A percentile compares a stretch with the other conserved stretches of the same genome.
Conservation (phyloP, 2,329 filamentous ascomycete genomes). For the Colletotrichum eremochloae region DNA sequence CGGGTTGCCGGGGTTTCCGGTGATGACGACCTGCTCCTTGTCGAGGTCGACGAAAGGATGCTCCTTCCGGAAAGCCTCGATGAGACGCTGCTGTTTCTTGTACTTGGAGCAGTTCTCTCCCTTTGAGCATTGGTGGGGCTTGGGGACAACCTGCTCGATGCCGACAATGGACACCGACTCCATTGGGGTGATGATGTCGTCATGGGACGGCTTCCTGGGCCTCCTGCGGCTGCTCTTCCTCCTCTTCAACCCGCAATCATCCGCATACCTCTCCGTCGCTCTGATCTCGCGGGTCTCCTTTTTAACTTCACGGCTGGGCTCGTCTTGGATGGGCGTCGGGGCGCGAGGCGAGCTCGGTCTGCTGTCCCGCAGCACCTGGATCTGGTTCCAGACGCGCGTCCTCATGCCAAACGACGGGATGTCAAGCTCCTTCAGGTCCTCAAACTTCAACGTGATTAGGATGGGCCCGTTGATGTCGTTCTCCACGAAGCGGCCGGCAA, state of each 20-base stretch:
- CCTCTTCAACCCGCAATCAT: slow-evolving; percentile 52
- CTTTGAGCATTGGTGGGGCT: slow-evolving; percentile 86
- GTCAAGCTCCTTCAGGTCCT: slow-evolving; percentile 85
- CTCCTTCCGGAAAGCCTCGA: slow-evolving; percentile 80
- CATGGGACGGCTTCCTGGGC: slow-evolving; percentile 58
- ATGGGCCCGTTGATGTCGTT: slow-evolving; percentile 95
- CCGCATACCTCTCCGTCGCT: slow-evolving; percentile 55
- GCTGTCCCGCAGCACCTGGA: slow-evolving; percentile 75
- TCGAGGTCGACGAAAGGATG: slow-evolving; percentile 76
- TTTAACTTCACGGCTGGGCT: slow-evolving; percentile 63
- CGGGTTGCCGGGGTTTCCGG: slow-evolving; percentile 84
- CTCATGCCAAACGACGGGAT: slow-evolving; percentile 86
- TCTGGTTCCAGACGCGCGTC: slow-evolving; percentile 84
- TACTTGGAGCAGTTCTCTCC: slow-evolving; percentile 89
- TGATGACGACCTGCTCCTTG: slow-evolving; percentile 79
- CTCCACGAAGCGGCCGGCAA: slow-evolving; percentile 87
- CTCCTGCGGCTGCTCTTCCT: slow-evolving; percentile 57
- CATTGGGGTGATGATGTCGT: slow-evolving; percentile 80
- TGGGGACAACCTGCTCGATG: slow-evolving; percentile 89
- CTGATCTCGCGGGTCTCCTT: slow-evolving; percentile 52
- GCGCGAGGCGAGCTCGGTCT: slow-evolving; percentile 64
- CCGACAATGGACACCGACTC: slow-evolving; percentile 93
- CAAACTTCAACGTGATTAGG: slow-evolving; percentile 90
- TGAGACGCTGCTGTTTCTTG: slow-evolving; percentile 82
- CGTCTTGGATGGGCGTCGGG: slow-evolving; percentile 73